Percentiles rank a stretch among this genome's conserved stretches.
Evolutionary conservation across 2,329 filamentous ascomycete species (phyloP).

Genomic region (Pestalotiopsis sp.): DNA sequence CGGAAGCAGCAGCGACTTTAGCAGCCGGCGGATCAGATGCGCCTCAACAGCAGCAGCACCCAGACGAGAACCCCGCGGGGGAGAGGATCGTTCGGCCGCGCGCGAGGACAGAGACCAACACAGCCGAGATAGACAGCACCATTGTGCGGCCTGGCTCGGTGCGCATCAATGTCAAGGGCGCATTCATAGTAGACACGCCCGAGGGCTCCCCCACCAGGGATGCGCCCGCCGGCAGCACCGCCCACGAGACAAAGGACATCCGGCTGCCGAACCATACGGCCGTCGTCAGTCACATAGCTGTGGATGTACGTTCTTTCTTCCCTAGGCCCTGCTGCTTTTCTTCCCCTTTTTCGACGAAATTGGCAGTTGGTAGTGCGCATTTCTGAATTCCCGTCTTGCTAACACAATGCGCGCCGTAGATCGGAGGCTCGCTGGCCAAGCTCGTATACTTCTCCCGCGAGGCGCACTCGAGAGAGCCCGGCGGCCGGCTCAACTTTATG

Average conservation of each 20-base stretch:
- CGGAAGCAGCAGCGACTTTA: background rate
- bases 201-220: constrained; percentile 58
- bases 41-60: background rate
- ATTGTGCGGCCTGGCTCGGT: constrained; percentile 71
- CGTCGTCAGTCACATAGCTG: constrained; percentile 93
- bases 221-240: constrained; percentile 41
- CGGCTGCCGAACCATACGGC: constrained; percentile 94
- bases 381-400: background rate
- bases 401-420: constrained; percentile 53
- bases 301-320: constrained; percentile 67
- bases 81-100: constrained; percentile 19
- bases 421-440: constrained; percentile 93
- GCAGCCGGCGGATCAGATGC: background rate
- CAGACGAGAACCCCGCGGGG: background rate
- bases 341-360: background rate
- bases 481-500: constrained; percentile 90
- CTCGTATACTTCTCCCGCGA: constrained; percentile 97
- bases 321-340: background rate
- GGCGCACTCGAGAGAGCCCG: constrained; percentile 74
- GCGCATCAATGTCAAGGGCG: constrained; percentile 94
- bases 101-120: constrained; percentile 47
- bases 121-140: constrained; percentile 62
- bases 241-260: constrained; percentile 85
- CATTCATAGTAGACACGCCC: constrained; percentile 89
- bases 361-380: background rate